Conservation (phyloP, 768 basidiomycete species). For the Boletus pseudopeckii region DNA sequence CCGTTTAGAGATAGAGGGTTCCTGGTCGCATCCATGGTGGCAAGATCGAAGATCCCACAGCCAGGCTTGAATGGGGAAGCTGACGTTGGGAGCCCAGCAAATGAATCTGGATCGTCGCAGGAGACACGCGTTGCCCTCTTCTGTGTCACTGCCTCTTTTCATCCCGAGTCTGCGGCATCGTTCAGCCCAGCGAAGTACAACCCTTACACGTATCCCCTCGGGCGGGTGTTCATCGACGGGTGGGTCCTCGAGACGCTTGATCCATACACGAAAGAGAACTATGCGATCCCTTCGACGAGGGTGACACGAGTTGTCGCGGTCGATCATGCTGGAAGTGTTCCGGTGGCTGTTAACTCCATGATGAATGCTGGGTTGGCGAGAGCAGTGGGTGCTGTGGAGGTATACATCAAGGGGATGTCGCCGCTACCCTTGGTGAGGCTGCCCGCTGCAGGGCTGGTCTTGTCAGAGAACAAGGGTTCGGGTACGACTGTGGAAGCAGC, state of each 20-base stretch:
- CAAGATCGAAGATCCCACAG: constrained; percentile 47
- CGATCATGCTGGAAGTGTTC: constrained; percentile 84
- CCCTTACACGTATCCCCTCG: constrained; percentile 66
- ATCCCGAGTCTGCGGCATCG: constrained; percentile 52
- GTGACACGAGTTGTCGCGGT: constrained; percentile 83
- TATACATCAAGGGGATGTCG: constrained; percentile 61
- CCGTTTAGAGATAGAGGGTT: constrained; percentile 91
- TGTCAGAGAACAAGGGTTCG: constrained; percentile 46
- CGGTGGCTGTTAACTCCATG: constrained; percentile 79
- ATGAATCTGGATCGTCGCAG: constrained; percentile 34
- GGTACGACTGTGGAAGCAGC: constrained; percentile 34
- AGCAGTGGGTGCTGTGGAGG: constrained; percentile 70
- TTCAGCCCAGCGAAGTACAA: constrained; percentile 75
- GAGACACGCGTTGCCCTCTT: constrained; percentile 66
- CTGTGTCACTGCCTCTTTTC: constrained; percentile 80
- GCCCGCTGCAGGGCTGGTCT: constrained; percentile 61
- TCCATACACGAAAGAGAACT: constrained; percentile 91
- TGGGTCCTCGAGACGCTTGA: constrained; percentile 98
- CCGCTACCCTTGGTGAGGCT: constrained; percentile 66
- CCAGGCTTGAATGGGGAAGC: constrained; percentile 42
- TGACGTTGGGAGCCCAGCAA: constrained; percentile 19
- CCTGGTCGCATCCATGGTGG: constrained; percentile 71
- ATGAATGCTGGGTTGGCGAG: constrained; percentile 77
- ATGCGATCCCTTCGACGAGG: constrained; percentile 88
- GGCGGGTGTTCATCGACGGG: constrained; percentile 82